phyloP scores from a whole-genome alignment of 2,329 filamentous ascomycete species.

The Pseudogymnoascus sp. region DNA sequence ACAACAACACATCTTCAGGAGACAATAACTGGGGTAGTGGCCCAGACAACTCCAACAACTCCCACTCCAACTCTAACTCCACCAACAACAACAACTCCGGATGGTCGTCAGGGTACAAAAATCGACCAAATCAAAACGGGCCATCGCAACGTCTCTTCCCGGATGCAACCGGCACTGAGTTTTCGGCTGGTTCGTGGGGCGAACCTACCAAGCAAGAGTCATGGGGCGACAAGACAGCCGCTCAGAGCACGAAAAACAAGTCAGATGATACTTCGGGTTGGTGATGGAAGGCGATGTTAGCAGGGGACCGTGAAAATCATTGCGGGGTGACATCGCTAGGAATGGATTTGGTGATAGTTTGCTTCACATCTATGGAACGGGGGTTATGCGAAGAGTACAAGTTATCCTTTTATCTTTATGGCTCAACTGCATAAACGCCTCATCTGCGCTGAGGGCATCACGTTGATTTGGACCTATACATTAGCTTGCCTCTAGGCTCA shows the following conservation, averaged over 20 bases:
- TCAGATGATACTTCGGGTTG: not conserved
- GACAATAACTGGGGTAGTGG: slow-evolving; percentile 11
- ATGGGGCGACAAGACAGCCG: slow-evolving; percentile 8
- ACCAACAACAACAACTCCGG: slow-evolving; percentile 10
- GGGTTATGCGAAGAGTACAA: not conserved
- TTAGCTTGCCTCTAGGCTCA: not conserved
- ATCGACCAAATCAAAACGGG: slow-evolving; percentile 4
- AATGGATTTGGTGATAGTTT: not conserved
- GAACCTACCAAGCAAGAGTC: slow-evolving; percentile 1
- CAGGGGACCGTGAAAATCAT: not conserved
- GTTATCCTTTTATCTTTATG: not conserved
- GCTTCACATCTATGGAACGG: not conserved
- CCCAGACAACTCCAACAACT: not conserved
- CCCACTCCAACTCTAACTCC: slow-evolving; percentile 3
- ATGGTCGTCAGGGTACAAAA: not conserved
- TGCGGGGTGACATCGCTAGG: not conserved
- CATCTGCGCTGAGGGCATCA: not conserved
- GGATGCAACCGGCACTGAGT: slow-evolving; percentile 11
- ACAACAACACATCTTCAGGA: not conserved
- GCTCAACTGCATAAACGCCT: not conserved
- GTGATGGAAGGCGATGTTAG: not conserved
- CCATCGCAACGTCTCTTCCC: not conserved
- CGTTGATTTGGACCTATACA: not conserved
- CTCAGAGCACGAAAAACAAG: slow-evolving; percentile 3
- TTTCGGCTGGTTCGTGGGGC: slow-evolving; percentile 17